A percentile compares a stretch with the other conserved stretches of the same genome.
Evolutionary conservation across 129 eudicot genomes (phyloP).

Genomic region (Saussurea involucrata): DNA sequence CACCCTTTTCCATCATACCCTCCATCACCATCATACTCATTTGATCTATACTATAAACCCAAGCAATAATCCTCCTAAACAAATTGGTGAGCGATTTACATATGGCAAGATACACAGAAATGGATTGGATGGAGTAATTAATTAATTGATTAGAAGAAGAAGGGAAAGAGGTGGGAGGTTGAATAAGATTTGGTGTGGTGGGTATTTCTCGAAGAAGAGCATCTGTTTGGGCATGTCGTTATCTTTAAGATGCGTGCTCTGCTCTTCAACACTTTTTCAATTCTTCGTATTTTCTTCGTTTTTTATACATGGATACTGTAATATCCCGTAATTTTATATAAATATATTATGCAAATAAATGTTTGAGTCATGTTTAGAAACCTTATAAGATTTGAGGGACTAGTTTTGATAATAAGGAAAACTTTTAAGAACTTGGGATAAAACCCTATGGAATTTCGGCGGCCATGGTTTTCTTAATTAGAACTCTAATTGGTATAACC

Average conservation of each 20-base stretch:
- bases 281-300: conserved; percentile 11
- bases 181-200: conserved; percentile 24
- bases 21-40: conserved; percentile 67
- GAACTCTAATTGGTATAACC: too few relatives aligned
- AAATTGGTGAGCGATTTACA: neutral
- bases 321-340: too few relatives aligned
- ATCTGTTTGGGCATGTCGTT: conserved; percentile 20
- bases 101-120: conserved; percentile 1
- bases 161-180: conserved; percentile 6
- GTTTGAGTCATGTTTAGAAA: too few relatives aligned
- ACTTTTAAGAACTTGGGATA: too few relatives aligned
- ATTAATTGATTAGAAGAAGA: neutral
- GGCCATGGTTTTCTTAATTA: too few relatives aligned
- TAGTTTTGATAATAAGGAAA: too few relatives aligned
- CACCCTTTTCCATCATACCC: conserved; percentile 69
- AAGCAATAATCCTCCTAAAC: neutral
- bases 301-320: neutral
- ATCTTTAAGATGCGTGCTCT: conserved; percentile 32
- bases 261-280: neutral
- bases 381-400: too few relatives aligned
- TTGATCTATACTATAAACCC: neutral
- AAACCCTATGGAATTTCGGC: too few relatives aligned
- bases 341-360: too few relatives aligned
- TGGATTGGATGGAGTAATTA: neutral
- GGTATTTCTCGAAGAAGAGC: conserved; percentile 8